A percentile compares a stretch with the other conserved stretches of the same genome.
Conservation (phyloP, 768 basidiomycete genomes). For the Podaxis sp. region DNA sequence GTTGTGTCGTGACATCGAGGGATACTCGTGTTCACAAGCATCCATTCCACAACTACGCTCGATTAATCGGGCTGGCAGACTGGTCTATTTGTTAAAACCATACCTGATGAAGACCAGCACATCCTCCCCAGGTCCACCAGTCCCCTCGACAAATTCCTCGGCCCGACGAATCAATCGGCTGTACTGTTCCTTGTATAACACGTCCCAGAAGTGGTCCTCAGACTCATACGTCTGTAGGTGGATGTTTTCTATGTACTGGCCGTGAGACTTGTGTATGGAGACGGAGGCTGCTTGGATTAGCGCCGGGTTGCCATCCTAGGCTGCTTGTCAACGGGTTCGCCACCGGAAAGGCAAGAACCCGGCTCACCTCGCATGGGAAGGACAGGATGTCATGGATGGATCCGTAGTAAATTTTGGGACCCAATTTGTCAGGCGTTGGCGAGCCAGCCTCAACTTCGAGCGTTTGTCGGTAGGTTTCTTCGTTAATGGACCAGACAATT, state of each 20-base stretch:
- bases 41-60: constrained; percentile 86
- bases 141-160: constrained; percentile 64
- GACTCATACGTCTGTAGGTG: constrained; percentile 75
- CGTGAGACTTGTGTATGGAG: constrained; percentile 74
- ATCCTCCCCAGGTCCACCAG: constrained; percentile 63
- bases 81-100: constrained; percentile 13
- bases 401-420: constrained; percentile 78
- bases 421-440: constrained; percentile 28
- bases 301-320: constrained; percentile 74
- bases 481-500: constrained; percentile 88
- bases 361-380: constrained; percentile 82
- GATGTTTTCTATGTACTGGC: constrained; percentile 85
- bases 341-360: background rate
- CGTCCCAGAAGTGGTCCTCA: constrained; percentile 72
- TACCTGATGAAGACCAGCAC: constrained; percentile 88
- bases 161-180: constrained; percentile 63
- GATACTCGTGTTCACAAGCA: constrained; percentile 88
- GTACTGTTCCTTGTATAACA: constrained; percentile 69
- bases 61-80: background rate
- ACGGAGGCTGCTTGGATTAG: constrained; percentile 87
- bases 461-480: constrained; percentile 72
- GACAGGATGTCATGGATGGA: constrained; percentile 93
- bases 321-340: background rate
- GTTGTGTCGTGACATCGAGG: constrained; percentile 88
- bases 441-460: constrained; percentile 51